Conservation (phyloP, 108 stramenopile species). For the Aurantiochytrium sp. region DNA sequence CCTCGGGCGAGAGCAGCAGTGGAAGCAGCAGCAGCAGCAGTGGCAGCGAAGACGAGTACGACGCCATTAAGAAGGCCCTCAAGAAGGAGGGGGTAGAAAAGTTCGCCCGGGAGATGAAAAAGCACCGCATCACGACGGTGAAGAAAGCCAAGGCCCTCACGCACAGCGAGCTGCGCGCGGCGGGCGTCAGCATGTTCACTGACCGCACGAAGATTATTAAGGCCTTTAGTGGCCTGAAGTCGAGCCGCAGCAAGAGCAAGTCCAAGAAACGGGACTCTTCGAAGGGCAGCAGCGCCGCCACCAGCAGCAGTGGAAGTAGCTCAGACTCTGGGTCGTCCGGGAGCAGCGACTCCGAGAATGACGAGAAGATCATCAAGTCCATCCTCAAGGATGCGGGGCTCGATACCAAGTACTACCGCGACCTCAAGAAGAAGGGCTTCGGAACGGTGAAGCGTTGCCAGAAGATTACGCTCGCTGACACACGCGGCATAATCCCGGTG, state of each 20-base stretch:
- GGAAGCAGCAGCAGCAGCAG: background rate
- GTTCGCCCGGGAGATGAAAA: background rate
- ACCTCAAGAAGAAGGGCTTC: no score
- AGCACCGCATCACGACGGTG: background rate
- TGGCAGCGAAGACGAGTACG: background rate
- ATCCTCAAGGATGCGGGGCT: background rate
- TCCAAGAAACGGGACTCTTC: background rate
- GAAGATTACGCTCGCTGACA: no score
- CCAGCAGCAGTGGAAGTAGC: background rate
- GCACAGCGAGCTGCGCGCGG: background rate
- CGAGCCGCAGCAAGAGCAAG: background rate
- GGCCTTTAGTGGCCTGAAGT: background rate
- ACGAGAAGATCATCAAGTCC: background rate
- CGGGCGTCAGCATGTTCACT: background rate
- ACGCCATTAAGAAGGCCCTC: background rate
- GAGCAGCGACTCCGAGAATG: background rate
- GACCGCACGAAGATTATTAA: background rate
- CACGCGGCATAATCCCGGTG: no score
- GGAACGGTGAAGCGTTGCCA: no score
- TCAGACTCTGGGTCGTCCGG: background rate
- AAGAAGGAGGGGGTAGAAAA: background rate
- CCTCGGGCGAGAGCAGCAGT: background rate
- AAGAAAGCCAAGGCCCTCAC: background rate
- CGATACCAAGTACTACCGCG: no score
- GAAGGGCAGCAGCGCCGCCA: background rate